These are phyloP conservation scores for Penicillium silybi DNA, from an alignment of 495 filamentous ascomycete genomes.

Conservation along the genomic window DNA sequence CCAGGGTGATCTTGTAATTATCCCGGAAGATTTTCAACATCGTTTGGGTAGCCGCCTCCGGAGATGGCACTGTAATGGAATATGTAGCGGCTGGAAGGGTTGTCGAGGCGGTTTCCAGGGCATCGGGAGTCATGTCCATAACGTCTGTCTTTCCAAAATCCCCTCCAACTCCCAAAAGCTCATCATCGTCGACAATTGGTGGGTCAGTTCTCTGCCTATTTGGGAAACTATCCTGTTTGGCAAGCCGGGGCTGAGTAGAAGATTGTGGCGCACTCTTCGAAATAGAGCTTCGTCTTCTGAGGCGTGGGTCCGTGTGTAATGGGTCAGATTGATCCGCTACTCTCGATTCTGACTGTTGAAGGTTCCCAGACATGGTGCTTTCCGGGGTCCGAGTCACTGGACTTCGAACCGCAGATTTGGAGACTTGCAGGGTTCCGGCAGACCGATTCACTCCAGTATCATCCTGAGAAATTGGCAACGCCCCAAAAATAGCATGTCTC, in stretches of 20 bases:
- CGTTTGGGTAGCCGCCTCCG: not conserved
- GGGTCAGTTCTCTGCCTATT: not conserved
- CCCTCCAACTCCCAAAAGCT: not conserved
- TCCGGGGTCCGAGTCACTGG: not conserved
- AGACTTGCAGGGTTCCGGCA: not conserved
- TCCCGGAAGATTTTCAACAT: slow-evolving; percentile 4
- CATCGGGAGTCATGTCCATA: not conserved
- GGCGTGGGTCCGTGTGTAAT: not conserved
- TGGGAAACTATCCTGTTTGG: not conserved
- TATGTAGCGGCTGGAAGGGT: not conserved
- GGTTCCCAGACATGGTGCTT: not conserved
- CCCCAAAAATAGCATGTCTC: not conserved
- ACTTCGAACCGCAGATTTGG: not conserved
- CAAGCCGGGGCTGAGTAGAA: not conserved
- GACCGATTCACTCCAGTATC: not conserved
- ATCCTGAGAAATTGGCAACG: not conserved
- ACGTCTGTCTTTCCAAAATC: not conserved
- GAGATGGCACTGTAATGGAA: not conserved
- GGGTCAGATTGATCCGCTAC: not conserved
- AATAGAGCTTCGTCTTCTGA: not conserved
- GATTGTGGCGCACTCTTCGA: not conserved
- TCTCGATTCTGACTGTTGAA: not conserved
- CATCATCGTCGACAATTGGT: not conserved
- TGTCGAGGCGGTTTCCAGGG: too few relatives aligned
- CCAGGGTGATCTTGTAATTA: slow-evolving; percentile 15